Base-by-base conservation (phyloP, 2,329 filamentous ascomycete species). In the Trichoderma sp. region DNA sequence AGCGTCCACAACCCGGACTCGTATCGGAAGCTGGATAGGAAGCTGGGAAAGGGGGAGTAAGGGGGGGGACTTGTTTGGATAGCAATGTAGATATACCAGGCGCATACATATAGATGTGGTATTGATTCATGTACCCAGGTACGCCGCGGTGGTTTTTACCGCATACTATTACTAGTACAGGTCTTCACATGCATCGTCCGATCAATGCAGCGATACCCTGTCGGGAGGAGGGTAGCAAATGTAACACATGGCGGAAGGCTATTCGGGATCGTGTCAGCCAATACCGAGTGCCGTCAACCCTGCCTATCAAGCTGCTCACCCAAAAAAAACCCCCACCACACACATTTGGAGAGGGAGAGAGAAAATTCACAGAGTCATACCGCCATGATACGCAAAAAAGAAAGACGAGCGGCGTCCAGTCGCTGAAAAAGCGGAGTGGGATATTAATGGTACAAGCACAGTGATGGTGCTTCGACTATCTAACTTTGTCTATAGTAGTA, bases 1-100 rank as follows among this genome's bases (percentile, higher is more conserved):
- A 87, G 85, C 68, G 85, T 87, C 15, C 79, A 78, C 54, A 79
- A 84, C 57, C 77, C 80, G 1, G 79, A 79, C 25, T 80, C 80
- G 67, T 87, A 85, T 69, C 73, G 80, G 37, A 74, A 72, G 60
- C 64, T 83, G 57, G 77, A 77, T 52, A 72, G 74, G 58, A 72
- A 76, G 74, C 34, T 77, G 72, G 64, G 60, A 68, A 72, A 79
- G 76, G 74, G 73, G 74, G 74, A 78, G 74, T 77, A 69, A 13
- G 52, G 50, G 32, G 10, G 5, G 22, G 6, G 17, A 32, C 25
- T 35, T 67, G 15, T 19, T 29, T 29, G 19, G 22, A 58, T 8
- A 45, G 5, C 35, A 10, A 22, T 60, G 54, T 50, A 67, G 34
- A 60, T 52, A 61, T 60, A 67, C 42, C 45, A 61, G 32, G 53